These are phyloP conservation scores for Agaricus sinodeliciosus DNA, from an alignment of 768 basidiomycete genomes.

Conservation along the genomic window DNA sequence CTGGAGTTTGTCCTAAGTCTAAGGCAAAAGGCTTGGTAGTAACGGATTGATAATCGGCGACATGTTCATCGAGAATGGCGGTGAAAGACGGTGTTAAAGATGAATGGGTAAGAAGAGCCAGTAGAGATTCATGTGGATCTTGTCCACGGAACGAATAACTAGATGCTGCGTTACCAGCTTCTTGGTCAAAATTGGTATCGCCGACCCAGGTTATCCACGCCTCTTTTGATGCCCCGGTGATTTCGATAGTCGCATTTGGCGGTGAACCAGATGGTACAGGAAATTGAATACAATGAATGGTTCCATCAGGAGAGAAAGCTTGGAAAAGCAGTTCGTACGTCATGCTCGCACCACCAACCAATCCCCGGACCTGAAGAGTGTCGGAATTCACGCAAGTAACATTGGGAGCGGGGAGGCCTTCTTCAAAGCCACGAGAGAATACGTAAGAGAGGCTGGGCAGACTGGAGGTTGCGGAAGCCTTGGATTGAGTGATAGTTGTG, in stretches of 20 bases:
- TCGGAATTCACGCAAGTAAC: constrained; percentile 52
- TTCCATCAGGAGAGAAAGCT: constrained; percentile 22
- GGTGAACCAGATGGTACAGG: constrained; percentile 24
- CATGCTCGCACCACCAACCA: constrained; percentile 54
- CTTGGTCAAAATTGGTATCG: constrained; percentile 62
- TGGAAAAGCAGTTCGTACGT: constrained; percentile 53
- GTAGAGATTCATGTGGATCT: constrained; percentile 41
- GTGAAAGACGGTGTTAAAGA: background rate
- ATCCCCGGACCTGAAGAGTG: constrained; percentile 50
- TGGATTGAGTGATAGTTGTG: constrained; percentile 19
- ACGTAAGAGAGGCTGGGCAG: constrained; percentile 33
- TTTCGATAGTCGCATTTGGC: constrained; percentile 39
- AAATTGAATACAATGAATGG: constrained; percentile 24
- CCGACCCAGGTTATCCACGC: constrained; percentile 70
- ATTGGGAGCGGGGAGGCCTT: constrained; percentile 46
- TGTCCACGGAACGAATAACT: constrained; percentile 57
- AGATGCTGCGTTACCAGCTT: constrained; percentile 49
- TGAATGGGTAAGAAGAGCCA: background rate
- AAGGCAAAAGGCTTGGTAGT: constrained; percentile 45
- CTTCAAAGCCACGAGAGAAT: constrained; percentile 39
- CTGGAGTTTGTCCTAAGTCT: constrained; percentile 51
- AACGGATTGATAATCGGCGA: constrained; percentile 40
- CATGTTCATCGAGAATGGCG: constrained; percentile 37
- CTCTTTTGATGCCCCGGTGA: constrained; percentile 37
- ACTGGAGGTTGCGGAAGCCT: background rate